Evolutionary conservation across 2,329 filamentous ascomycete genomes (phyloP), one percentile per base, ranked within the genome.

Genomic region (Tolypocladium pustulatum): DNA sequence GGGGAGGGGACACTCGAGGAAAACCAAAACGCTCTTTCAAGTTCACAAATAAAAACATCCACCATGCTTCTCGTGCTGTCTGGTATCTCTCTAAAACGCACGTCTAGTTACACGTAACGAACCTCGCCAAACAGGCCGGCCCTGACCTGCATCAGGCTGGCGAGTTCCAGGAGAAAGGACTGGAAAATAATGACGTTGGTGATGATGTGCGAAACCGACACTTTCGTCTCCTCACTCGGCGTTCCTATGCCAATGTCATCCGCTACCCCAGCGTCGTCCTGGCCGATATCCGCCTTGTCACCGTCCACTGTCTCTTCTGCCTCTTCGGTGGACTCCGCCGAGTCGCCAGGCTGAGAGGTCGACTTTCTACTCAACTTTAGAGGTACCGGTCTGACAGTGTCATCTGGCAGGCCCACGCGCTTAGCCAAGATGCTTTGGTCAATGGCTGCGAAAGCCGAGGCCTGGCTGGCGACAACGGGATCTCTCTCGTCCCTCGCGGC

Each of bases 141-240:
- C 58, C 90, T 79, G 40, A 89, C 86, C 70, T 93, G 89, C 60
- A 91, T 78, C 65, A 92, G 72, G 32, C 88, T 87, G 2, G 88
- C 85, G 58, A 93, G 72, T 71, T 94, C 90, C 55, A 93, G 78
- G 55, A 93, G 73, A 68, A 94, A 94, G 40, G 89, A 88, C 70
- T 94, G 90, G 59, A 91, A 76, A 56, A 93, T 82, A 59, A 93
- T 83, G 46, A 88, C 83, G 69, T 93, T 94, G 7, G 89, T 93
- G 61, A 94, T 75, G 13, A 93, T 77, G 69, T 93, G 89, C 46
- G 87, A 90, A 5, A 94, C 82, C 9, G 86, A 90, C 9, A 85
- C 86, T 12, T 78, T 79, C 27, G 65, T 64, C 57, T 70, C 71
- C 0, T 67, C 62, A 27, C 34, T 53, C 4, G 32, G 20, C 6